These are phyloP conservation scores for Gastrolobium villosum DNA, from an alignment of 306 rosid species.

Conservation along the genomic window DNA sequence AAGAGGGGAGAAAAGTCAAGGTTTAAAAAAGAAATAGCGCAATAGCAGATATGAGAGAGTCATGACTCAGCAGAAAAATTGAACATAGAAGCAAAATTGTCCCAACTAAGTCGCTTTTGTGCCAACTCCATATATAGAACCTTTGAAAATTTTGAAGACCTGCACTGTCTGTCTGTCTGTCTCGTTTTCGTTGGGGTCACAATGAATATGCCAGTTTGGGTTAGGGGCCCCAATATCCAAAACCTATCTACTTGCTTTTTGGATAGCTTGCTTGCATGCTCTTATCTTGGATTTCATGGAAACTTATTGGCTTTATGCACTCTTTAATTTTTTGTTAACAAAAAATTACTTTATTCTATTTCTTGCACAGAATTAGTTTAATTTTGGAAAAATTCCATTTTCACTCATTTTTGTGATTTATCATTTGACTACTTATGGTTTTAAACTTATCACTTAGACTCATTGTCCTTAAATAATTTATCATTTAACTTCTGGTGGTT, in stretches of 20 bases:
- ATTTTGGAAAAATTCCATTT: too few species aligned
- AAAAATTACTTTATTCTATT: neutral
- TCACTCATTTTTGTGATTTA: too few species aligned
- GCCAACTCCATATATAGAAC: conserved; percentile 29
- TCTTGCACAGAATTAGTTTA: too few species aligned
- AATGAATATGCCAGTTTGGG: conserved; percentile 52
- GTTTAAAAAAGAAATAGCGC: conserved; percentile 25
- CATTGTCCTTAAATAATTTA: too few species aligned
- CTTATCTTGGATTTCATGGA: conserved; percentile 51
- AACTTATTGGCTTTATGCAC: conserved; percentile 29
- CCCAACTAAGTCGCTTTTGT: conserved; percentile 29
- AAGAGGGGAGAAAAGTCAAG: conserved; percentile 38
- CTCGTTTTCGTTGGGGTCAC: conserved; percentile 45
- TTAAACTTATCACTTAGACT: too few species aligned
- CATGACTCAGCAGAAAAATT: conserved; percentile 55
- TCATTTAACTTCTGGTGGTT: too few species aligned
- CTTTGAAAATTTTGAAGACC: conserved; percentile 33
- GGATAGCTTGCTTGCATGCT: conserved; percentile 40
- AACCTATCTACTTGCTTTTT: conserved; percentile 55
- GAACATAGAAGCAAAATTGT: conserved; percentile 33
- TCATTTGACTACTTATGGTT: too few species aligned
- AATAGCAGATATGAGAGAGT: conserved; percentile 38
- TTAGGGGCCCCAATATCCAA: conserved; percentile 37
- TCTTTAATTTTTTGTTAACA: neutral
- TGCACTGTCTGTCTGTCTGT: neutral